These are phyloP conservation scores for Nissolia schottii DNA, from an alignment of 306 rosid species.

Conservation along the genomic window DNA sequence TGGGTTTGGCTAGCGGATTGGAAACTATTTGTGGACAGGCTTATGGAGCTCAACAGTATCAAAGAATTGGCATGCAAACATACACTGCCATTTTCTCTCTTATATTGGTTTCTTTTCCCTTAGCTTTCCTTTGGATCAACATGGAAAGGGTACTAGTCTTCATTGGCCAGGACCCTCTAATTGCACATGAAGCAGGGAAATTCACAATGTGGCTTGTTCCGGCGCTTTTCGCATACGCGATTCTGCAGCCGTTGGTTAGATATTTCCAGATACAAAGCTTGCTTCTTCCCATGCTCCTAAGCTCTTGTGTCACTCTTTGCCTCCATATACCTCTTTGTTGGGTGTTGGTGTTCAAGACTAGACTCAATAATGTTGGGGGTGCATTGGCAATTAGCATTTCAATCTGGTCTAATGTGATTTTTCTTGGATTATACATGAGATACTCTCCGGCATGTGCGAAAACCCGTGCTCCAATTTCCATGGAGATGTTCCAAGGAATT, in stretches of 20 bases:
- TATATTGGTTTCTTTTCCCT: slow-evolving; percentile 38
- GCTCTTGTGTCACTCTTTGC: slow-evolving; percentile 32
- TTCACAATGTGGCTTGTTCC: slow-evolving; percentile 50
- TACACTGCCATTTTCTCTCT: slow-evolving; percentile 48
- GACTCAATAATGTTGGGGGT: slow-evolving; percentile 41
- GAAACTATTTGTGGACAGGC: slow-evolving; percentile 52
- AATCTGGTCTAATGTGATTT: slow-evolving; percentile 42
- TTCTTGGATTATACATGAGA: slow-evolving; percentile 37
- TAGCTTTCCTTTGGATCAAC: slow-evolving; percentile 42
- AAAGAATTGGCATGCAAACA: slow-evolving; percentile 30
- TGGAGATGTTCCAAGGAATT: slow-evolving; percentile 41
- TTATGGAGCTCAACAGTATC: slow-evolving; percentile 46
- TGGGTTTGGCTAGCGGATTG: slow-evolving; percentile 50
- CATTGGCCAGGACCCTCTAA: slow-evolving; percentile 57
- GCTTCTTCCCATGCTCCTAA: slow-evolving; percentile 41
- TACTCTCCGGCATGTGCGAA: slow-evolving; percentile 35
- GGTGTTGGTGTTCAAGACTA: slow-evolving; percentile 53
- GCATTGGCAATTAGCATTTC: slow-evolving; percentile 54
- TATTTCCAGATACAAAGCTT: slow-evolving; percentile 58
- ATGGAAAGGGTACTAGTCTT: slow-evolving; percentile 41
- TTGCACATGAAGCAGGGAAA: slow-evolving; percentile 49
- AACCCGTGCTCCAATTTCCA: slow-evolving; percentile 37
- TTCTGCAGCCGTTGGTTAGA: slow-evolving; percentile 45
- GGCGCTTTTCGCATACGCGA: slow-evolving; percentile 49
- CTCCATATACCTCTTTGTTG: slow-evolving; percentile 57